Evolutionary conservation across 192 early-diverging fungal genomes (phyloP), one percentile per base, ranked within the genome.

Genomic region (Umbelopsis sp.): DNA sequence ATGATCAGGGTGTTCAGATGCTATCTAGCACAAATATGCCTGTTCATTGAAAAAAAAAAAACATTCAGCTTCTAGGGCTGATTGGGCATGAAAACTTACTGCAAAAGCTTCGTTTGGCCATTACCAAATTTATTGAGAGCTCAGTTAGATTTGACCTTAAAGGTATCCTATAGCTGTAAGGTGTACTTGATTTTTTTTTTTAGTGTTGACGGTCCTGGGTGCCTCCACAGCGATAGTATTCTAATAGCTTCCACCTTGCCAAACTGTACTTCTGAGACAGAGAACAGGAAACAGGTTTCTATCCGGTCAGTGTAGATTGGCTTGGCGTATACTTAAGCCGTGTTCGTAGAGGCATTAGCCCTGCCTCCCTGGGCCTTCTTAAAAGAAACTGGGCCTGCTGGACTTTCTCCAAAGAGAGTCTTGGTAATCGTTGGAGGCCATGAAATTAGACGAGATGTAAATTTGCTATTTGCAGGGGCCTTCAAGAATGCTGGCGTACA

Each of bases 351-450:
- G 4, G 5, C 1, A 12, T 61, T 0, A 16, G n/a, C 27, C 55
- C 55, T 27, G 11, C 27, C 3, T n/a, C 55, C 55, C 9, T 61
- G 55, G 55, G 55, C 27, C 3, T 61, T 61, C 13, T 16, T 61
- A 11, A 61, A 61, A 1, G 30, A 27, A 16, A 30, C 12, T 0
- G 18, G n/a, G 9, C 55, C 35, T 18, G 33, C 13, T 2, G 55
- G 1, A 16, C 21, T 37, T 12, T 15, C 18, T 61, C 0, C 55
- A n/a, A 61, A 37, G 3, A 10, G 30, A 35, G 30, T 35, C 12
- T 30, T 61, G 55, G 55, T 61, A 5, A 33, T 35, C 30, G 55
- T 61, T 35, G 55, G 55, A 18, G 55, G 55, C 16, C 27, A 61
- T 61, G 55, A 61, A 37, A 27, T 35, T 13, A 12, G 4, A 8